phyloP scores from a whole-genome alignment of 2,329 filamentous ascomycete genomes.

The Hymenoscyphus albidus region DNA sequence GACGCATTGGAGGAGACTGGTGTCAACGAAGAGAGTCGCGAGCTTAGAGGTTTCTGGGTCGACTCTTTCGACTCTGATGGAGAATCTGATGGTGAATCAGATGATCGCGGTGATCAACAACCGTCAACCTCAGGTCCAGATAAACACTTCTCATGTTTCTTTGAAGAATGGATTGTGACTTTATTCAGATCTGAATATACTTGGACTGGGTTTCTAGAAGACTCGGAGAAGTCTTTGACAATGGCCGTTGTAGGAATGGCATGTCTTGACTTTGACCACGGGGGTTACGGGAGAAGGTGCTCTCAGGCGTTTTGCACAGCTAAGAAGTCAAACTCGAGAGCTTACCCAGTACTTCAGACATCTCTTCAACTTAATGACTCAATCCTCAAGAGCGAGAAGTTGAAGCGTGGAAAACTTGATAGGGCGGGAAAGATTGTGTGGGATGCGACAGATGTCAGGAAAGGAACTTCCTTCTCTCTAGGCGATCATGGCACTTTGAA shows the following conservation, averaged over 20 bases:
- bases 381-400: background rate
- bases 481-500: constrained; percentile 9
- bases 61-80: constrained; percentile 15
- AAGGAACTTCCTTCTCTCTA: background rate
- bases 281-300: constrained; percentile 11
- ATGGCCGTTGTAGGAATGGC: constrained; percentile 14
- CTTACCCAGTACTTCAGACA: constrained; percentile 1
- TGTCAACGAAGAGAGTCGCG: constrained; percentile 15
- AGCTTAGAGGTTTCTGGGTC: constrained; percentile 18
- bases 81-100: constrained; percentile 15
- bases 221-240: constrained; percentile 15
- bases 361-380: background rate
- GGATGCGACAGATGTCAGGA: background rate
- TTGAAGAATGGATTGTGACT: constrained; percentile 10
- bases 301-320: background rate
- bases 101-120: background rate
- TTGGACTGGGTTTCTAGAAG: constrained; percentile 16
- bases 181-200: constrained; percentile 12
- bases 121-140: background rate
- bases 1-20: constrained; percentile 16
- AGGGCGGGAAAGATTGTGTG: background rate
- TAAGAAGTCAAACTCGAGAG: background rate
- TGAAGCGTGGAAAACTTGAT: background rate
- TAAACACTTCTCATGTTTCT: background rate
- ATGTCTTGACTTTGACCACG: constrained; percentile 17